phyloP scores from a whole-genome alignment of 1,284 basidiomycete species.

The Puccinia horiana region DNA sequence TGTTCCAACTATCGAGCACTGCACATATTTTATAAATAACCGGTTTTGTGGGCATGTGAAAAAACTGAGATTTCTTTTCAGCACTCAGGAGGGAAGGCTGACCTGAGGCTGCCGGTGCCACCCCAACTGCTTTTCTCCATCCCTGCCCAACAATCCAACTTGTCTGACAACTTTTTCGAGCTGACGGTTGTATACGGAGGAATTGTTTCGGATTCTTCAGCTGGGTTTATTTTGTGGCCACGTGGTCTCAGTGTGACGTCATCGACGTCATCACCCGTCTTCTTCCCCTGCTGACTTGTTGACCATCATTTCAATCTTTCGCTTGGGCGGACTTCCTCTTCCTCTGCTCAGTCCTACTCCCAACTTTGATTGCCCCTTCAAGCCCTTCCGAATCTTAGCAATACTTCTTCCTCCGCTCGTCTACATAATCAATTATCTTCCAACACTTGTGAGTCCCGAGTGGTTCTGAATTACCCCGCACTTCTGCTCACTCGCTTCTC shows the following conservation, averaged over 20 bases:
- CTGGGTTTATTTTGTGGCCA: no score
- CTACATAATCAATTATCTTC: no score
- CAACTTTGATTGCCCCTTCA: neutral
- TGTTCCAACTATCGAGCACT: neutral
- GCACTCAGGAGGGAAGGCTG: no score
- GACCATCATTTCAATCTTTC: neutral
- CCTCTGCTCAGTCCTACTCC: neutral
- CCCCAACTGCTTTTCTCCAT: no score
- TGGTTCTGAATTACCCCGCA: neutral
- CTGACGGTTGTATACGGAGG: no score
- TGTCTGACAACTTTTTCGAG: no score
- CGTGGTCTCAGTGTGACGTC: neutral
- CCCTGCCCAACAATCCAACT: no score
- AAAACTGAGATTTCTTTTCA: no score
- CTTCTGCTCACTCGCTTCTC: neutral
- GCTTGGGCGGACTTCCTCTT: neutral
- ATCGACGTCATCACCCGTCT: neutral
- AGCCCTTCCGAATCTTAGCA: neutral
- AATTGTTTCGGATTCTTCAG: no score
- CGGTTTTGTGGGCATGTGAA: no score
- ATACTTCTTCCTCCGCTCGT: neutral
- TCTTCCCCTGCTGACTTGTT: neutral
- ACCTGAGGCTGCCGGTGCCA: no score
- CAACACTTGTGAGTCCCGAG: neutral
- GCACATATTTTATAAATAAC: neutral